phyloP scores from a whole-genome alignment of 1,139 yeast genomes.

The Kluyveromyces sp. region DNA sequence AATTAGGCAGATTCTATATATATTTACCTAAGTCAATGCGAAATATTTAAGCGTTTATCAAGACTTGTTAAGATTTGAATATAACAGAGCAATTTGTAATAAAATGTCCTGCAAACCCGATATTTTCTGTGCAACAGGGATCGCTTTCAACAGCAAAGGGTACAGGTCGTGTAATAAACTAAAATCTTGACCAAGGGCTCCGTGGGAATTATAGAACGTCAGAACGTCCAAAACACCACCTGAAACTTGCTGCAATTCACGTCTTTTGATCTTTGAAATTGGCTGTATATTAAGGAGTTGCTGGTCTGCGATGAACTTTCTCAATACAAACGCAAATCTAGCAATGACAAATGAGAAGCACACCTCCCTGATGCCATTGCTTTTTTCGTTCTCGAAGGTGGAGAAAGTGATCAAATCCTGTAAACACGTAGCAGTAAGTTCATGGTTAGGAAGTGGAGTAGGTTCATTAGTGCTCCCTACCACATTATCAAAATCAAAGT shows the following conservation, averaged over 20 bases:
- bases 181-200: conserved; percentile 12
- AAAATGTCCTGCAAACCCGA: conserved; percentile 28
- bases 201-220: conserved; percentile 6
- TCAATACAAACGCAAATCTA: conserved; percentile 45
- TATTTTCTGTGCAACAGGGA: conserved; percentile 32
- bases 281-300: conserved; percentile 48
- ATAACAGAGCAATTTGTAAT: conserved; percentile 22
- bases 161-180: conserved; percentile 27
- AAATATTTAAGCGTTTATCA: not conserved
- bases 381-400: conserved; percentile 15
- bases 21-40: not conserved
- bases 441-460: conserved; percentile 33
- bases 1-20: conserved; percentile 12
- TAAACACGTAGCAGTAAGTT: conserved; percentile 43
- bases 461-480: conserved; percentile 46
- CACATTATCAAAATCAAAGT: conserved; percentile 33
- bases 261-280: conserved; percentile 43
- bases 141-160: conserved; percentile 36
- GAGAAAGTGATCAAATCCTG: conserved; percentile 39
- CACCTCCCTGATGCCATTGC: conserved; percentile 17
- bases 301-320: conserved; percentile 47
- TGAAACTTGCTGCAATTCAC: conserved; percentile 39
- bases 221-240: conserved; percentile 32
- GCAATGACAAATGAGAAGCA: conserved; percentile 38
- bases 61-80: conserved; percentile 4